phyloP scores from a whole-genome alignment of 768 basidiomycete species.

The Rhizopogon sp. region DNA sequence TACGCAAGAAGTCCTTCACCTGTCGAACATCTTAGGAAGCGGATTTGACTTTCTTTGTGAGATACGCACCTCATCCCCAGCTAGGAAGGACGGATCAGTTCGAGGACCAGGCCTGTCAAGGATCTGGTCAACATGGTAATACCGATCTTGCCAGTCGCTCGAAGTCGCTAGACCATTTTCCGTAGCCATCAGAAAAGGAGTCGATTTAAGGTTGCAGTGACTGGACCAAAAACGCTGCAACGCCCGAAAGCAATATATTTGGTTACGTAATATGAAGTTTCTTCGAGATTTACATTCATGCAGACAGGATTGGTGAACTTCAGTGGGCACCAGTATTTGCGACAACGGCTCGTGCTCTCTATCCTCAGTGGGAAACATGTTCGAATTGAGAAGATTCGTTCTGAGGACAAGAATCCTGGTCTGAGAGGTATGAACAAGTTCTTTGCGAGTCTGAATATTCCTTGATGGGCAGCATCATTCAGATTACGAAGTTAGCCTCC shows the following conservation, averaged over 20 bases:
- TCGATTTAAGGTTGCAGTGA: constrained; percentile 5
- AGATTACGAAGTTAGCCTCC: constrained; percentile 92
- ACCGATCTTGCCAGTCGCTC: constrained; percentile 56
- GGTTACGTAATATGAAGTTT: constrained; percentile 19
- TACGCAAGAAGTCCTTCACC: constrained; percentile 86
- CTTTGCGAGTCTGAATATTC: neutral
- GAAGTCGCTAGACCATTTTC: constrained; percentile 32
- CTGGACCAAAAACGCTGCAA: no score
- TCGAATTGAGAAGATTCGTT: constrained; percentile 81
- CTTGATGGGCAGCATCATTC: constrained; percentile 2
- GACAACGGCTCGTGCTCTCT: constrained; percentile 83
- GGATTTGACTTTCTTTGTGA: neutral
- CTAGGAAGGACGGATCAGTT: constrained; percentile 77
- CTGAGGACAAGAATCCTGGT: constrained; percentile 93
- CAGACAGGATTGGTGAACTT: constrained; percentile 47
- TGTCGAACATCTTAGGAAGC: constrained; percentile 23
- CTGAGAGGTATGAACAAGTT: constrained; percentile 57
- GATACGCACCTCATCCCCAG: constrained; percentile 70
- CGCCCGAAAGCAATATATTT: neutral
- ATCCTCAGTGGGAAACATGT: constrained; percentile 84
- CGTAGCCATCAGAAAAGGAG: constrained; percentile 16
- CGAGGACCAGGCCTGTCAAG: constrained; percentile 85
- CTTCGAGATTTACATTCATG: constrained; percentile 29
- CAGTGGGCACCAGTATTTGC: constrained; percentile 78
- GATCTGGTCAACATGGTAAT: constrained; percentile 82